Conservation (phyloP, 192 early-diverging fungal species). For the Backusella mclennaniae region DNA sequence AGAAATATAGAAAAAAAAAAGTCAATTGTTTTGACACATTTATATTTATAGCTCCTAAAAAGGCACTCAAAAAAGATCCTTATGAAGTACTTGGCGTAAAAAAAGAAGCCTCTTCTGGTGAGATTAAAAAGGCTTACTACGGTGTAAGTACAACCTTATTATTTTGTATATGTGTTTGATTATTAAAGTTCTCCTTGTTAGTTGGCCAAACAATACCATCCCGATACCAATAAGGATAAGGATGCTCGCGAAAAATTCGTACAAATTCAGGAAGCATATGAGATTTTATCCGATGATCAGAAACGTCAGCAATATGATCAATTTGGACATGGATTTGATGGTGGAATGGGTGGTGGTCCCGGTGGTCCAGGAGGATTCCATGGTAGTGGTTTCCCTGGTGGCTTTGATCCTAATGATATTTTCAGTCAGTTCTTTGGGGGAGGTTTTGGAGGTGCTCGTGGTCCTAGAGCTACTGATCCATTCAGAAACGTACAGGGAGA, state of each 20-base stretch:
- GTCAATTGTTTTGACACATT: not conserved
- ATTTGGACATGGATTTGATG: slow-evolving; percentile 63
- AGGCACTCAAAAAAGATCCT: slow-evolving; percentile 62
- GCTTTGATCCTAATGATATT: slow-evolving; percentile 52
- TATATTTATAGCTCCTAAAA: slow-evolving; percentile 8
- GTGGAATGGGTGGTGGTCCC: slow-evolving; percentile 22
- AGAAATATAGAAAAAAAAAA: not conserved
- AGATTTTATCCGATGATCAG: slow-evolving; percentile 88
- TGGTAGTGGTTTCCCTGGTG: slow-evolving; percentile 53
- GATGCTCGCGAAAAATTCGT: slow-evolving; percentile 95
- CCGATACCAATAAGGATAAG: slow-evolving; percentile 94
- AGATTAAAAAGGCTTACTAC: slow-evolving; percentile 99
- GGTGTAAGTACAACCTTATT: slow-evolving; percentile 47
- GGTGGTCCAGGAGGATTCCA: slow-evolving; percentile 57
- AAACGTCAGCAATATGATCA: slow-evolving; percentile 93
- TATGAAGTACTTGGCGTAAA: slow-evolving; percentile 86
- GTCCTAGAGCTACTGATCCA: slow-evolving; percentile 30
- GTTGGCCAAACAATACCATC: slow-evolving; percentile 97
- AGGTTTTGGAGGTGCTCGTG: slow-evolving; percentile 45
- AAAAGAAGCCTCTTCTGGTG: slow-evolving; percentile 71
- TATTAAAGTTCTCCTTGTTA: slow-evolving; percentile 20
- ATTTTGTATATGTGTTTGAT: not conserved
- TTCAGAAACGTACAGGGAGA: slow-evolving; percentile 46
- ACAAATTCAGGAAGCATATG: slow-evolving; percentile 97
- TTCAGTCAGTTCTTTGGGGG: slow-evolving; percentile 37